A percentile compares a stretch with the other conserved stretches of the same genome.
Evolutionary conservation across 1,284 basidiomycete genomes (phyloP).

Genomic region (Sanghuangporus baumii): DNA sequence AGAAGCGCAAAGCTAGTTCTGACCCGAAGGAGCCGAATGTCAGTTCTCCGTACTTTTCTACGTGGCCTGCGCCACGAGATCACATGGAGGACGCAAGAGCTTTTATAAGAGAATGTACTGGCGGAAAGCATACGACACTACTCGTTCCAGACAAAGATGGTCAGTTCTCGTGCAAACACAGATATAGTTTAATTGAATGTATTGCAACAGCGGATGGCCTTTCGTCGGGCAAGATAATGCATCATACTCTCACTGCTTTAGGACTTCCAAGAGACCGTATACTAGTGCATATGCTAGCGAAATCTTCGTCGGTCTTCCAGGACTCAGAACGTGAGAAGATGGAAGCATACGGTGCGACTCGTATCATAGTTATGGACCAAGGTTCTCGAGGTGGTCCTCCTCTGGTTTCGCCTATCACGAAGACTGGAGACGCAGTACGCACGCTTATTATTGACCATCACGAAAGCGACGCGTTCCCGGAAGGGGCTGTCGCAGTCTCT

Average conservation of each 20-base stretch:
- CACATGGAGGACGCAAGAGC: conserved; percentile 6
- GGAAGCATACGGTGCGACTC: conserved; percentile 20
- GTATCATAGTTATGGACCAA: conserved; percentile 27
- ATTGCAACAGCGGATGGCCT: conserved; percentile 25
- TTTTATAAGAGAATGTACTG: conserved; percentile 13
- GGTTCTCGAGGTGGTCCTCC: conserved; percentile 27
- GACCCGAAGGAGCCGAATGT: background rate
- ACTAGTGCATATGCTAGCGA: conserved; percentile 27
- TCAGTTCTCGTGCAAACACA: background rate
- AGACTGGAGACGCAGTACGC: conserved; percentile 15
- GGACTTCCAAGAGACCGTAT: conserved; percentile 23
- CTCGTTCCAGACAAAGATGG: conserved; percentile 31
- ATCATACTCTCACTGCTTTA: conserved; percentile 26
- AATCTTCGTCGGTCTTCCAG: conserved; percentile 27
- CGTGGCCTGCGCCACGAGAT: conserved; percentile 13
- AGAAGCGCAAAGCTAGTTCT: background rate
- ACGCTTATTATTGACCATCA: conserved; percentile 31
- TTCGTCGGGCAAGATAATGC: conserved; percentile 27
- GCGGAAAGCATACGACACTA: conserved; percentile 20
- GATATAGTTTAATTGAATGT: background rate
- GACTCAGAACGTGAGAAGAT: conserved; percentile 24
- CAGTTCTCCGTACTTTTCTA: background rate
- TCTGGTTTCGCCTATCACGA: conserved; percentile 16
- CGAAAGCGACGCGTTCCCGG: conserved; percentile 27
- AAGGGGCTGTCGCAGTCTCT: conserved; percentile 24